A percentile compares a stretch with the other conserved stretches of the same genome.
Evolutionary conservation across 345 rosid species (phyloP).

Genomic region (Populus simonii): DNA sequence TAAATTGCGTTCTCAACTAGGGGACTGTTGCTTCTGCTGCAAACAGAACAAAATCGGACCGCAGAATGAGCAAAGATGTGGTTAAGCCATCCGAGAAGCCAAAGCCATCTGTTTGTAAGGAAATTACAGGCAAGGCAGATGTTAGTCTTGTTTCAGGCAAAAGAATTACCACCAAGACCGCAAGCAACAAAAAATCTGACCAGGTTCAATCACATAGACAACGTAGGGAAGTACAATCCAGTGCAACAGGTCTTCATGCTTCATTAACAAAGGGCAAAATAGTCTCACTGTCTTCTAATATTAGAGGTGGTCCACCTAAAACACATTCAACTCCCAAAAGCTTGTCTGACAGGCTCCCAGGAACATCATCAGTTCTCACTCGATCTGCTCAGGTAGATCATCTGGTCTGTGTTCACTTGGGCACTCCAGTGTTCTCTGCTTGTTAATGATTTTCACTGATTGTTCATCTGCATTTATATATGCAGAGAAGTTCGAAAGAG

Average conservation of each 20-base stretch:
- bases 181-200: not conserved
- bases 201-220: not conserved
- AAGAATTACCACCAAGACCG: conserved; percentile 4
- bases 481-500: conserved; percentile 17
- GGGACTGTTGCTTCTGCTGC: conserved; percentile 3
- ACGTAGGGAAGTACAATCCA: not conserved
- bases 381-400: conserved; percentile 12
- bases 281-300: not conserved
- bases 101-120: conserved; percentile 1
- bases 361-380: conserved; percentile 1
- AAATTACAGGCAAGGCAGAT: not conserved
- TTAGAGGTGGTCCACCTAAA: not conserved
- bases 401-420: not conserved
- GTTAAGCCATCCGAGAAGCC: conserved; percentile 3
- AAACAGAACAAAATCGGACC: conserved; percentile 2
- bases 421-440: not conserved
- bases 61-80: conserved; percentile 3
- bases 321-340: not conserved
- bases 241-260: not conserved
- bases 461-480: not conserved
- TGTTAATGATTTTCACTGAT: not conserved
- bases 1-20: conserved; percentile 7
- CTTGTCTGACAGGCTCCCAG: conserved; percentile 7
- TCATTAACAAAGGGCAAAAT: conserved; percentile 3
- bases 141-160: not conserved